A percentile compares a stretch with the other conserved stretches of the same genome.
phyloP scores from a whole-genome alignment of 192 early-diverging fungal genomes.

The Oehlia diaphana region DNA sequence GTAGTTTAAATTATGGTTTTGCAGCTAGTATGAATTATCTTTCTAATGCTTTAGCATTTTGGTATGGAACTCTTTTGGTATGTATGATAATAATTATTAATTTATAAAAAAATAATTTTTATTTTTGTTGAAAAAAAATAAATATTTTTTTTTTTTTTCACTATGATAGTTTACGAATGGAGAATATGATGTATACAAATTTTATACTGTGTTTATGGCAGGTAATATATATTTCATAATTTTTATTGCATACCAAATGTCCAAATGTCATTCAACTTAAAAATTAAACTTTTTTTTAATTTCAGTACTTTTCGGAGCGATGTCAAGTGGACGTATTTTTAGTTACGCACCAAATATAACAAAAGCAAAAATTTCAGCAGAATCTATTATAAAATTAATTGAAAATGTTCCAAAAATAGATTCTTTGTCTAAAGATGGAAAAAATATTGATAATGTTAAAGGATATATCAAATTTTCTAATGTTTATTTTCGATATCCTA shows the following conservation, averaged over 20 bases:
- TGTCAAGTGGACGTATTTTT: conserved; percentile 49
- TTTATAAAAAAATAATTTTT: conserved; percentile 26
- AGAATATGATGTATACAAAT: conserved; percentile 26
- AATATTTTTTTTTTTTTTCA: not conserved
- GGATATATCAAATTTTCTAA: conserved; percentile 35
- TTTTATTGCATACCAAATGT: no score
- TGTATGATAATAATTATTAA: conserved; percentile 42
- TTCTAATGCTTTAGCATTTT: conserved; percentile 48
- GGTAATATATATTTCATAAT: not conserved
- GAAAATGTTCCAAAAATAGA: conserved; percentile 52
- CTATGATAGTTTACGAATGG: not conserved
- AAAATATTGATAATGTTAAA: conserved; percentile 33
- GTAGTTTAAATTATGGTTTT: conserved; percentile 43
- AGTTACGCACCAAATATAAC: conserved; percentile 54
- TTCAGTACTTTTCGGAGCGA: conserved; percentile 32
- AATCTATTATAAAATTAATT: conserved; percentile 48
- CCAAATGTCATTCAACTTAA: no score
- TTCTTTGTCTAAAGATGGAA: conserved; percentile 32
- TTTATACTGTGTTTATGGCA: conserved; percentile 37
- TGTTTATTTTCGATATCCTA: conserved; percentile 57
- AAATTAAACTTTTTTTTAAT: no score
- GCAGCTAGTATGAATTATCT: conserved; percentile 44
- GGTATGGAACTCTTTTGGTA: conserved; percentile 46
- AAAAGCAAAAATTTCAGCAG: conserved; percentile 57
- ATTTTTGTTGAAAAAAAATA: conserved; percentile 29